These are phyloP conservation scores for Coemansia erecta DNA, from an alignment of 192 early-diverging fungal genomes.

Conservation along the genomic window DNA sequence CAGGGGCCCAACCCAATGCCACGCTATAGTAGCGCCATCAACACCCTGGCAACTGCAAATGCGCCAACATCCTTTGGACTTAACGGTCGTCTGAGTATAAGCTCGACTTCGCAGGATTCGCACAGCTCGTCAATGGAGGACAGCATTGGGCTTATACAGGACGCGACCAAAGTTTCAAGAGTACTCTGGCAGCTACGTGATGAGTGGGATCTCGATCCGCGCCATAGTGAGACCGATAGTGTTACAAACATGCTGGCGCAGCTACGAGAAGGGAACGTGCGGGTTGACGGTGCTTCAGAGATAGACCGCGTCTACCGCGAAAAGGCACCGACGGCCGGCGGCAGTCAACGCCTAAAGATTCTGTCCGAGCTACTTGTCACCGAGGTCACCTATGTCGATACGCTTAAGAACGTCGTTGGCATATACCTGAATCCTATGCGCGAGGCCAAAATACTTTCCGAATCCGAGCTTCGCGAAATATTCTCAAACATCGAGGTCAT, in stretches of 20 bases:
- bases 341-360: constrained; percentile 61
- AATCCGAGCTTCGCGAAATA: constrained; percentile 62
- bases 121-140: constrained; percentile 26
- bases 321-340: constrained; percentile 24
- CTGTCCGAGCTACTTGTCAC: constrained; percentile 80
- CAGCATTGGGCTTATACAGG: constrained; percentile 17
- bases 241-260: constrained; percentile 26
- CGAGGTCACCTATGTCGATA: constrained; percentile 84
- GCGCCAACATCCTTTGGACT: not conserved
- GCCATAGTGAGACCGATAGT: constrained; percentile 23
- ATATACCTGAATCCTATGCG: constrained; percentile 62
- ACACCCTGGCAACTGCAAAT: not conserved
- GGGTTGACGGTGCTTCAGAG: constrained; percentile 18
- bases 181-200: constrained; percentile 51
- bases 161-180: constrained; percentile 24
- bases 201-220: constrained; percentile 51
- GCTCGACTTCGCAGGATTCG: constrained; percentile 27
- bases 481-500: constrained; percentile 87
- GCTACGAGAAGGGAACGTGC: constrained; percentile 17
- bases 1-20: not conserved
- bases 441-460: constrained; percentile 49
- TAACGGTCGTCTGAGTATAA: constrained; percentile 14
- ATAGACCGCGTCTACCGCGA: constrained; percentile 28
- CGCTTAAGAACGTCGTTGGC: constrained; percentile 69
- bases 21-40: constrained; percentile 6